Conservation (phyloP, 768 basidiomycete species). For the Boletus barrowsii region DNA sequence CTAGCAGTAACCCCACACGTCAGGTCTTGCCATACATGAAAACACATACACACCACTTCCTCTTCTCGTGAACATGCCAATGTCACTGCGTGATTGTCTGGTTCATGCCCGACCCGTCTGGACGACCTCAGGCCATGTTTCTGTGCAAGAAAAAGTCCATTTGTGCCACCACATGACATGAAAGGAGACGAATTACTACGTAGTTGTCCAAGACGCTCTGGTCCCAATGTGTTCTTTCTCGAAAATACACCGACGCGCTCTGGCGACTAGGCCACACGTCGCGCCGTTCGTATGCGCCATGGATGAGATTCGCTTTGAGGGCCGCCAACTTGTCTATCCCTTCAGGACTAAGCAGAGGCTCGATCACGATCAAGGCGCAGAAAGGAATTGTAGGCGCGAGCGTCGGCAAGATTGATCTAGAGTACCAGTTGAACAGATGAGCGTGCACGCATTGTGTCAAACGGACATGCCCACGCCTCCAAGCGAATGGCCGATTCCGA, state of each 20-base stretch:
- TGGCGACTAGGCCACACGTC: conserved; percentile 51
- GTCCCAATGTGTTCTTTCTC: conserved; percentile 48
- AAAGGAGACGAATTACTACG: conserved; percentile 38
- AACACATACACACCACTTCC: conserved; percentile 47
- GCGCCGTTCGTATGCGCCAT: conserved; percentile 46
- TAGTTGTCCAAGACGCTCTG: conserved; percentile 48
- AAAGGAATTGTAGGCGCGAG: conserved; percentile 46
- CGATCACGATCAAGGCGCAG: conserved; percentile 53
- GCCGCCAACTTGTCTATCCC: conserved; percentile 41
- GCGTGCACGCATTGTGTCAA: neutral
- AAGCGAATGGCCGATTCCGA: conserved; percentile 68
- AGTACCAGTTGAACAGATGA: neutral
- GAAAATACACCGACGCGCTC: conserved; percentile 39
- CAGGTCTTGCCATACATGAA: neutral
- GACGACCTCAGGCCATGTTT: conserved; percentile 44
- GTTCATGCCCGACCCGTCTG: conserved; percentile 27
- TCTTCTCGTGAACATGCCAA: conserved; percentile 61
- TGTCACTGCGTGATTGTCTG: conserved; percentile 39
- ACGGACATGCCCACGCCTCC: conserved; percentile 63
- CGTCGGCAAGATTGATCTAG: conserved; percentile 53
- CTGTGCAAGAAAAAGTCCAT: conserved; percentile 27
- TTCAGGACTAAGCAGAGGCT: conserved; percentile 59
- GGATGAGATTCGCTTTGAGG: conserved; percentile 43
- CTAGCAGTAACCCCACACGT: conserved; percentile 28
- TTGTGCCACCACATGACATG: neutral